Base-by-base conservation (phyloP, 2,329 filamentous ascomycete species). In the Fusarium sp. region DNA sequence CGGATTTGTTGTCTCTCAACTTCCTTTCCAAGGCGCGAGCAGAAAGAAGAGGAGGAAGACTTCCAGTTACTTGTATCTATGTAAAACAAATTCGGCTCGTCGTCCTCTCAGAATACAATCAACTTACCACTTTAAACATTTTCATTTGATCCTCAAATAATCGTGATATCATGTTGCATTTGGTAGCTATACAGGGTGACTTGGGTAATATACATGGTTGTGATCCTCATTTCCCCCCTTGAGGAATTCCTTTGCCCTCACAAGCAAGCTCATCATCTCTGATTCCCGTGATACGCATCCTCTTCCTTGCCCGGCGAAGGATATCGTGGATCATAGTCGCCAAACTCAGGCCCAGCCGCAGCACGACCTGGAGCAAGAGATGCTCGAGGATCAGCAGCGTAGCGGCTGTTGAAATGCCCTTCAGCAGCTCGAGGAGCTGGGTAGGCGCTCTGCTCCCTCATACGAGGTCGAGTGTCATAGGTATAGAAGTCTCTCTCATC, bases 281-380 rank as follows among this genome's bases (percentile, higher is more conserved):
- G 22, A 22, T 65, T 66, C 32, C 58, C 58, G 38, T 70, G 54
- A 37, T 67, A 64, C 9, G 57, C 14, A 20, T 60, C 47, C 22
- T 64, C 68, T 45, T 63, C 62, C 40, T 56, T 47, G 40, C 52
- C 65, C 22, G 68, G 78, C 52, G 79, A 80, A 14, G 83, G 83
- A 73, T 82, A 82, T 52, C 82, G 81, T 27, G 85, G 84, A 63
- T 87, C 85, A 60, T 88, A 87, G 70, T 86, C 85, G 64, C 86
- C 84, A 61, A 82, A 73, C 66, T 66, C 72, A 7, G 65, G 47
- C 45, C 57, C 62, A 15, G 56, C 17, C 25, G 33, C 30, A 45
- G 54, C 43, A 9, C 52, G 68, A 30, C 47, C 57, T 14, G 38
- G 61, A 9, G 65, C 57, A 40, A 45, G 14, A 25, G 64, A 67